phyloP scores from a whole-genome alignment of 371 early-diverging fungal genomes.

The Massospora cicadina region DNA sequence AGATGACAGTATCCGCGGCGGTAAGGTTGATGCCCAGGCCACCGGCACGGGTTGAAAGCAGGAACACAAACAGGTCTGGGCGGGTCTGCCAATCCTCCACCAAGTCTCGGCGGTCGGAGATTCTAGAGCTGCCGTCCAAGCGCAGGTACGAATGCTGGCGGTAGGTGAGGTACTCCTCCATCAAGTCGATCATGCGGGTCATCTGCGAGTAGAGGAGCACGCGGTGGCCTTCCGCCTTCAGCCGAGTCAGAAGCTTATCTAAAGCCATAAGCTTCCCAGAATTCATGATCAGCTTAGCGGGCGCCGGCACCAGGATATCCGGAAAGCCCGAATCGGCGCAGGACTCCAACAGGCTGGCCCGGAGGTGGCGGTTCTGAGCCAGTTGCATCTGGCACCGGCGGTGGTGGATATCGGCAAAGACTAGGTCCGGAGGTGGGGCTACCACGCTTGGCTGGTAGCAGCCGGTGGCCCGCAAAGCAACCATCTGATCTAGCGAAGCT shows the following conservation, averaged over 20 bases:
- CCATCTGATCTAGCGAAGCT: slow-evolving; percentile 14
- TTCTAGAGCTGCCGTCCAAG: slow-evolving; percentile 88
- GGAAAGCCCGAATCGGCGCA: background rate
- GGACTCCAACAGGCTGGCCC: background rate
- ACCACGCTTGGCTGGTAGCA: slow-evolving; percentile 27
- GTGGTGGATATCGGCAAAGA: slow-evolving; percentile 43
- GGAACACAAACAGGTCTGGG: slow-evolving; percentile 86
- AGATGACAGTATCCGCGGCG: slow-evolving; percentile 98
- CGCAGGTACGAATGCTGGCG: slow-evolving; percentile 82
- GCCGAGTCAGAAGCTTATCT: slow-evolving; percentile 67
- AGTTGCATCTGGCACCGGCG: slow-evolving; percentile 24
- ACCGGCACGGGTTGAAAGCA: slow-evolving; percentile 97
- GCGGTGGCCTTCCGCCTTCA: slow-evolving; percentile 85
- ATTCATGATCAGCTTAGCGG: slow-evolving; percentile 70
- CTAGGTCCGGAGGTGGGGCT: slow-evolving; percentile 38
- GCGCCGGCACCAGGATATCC: slow-evolving; percentile 24
- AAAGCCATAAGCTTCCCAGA: slow-evolving; percentile 89
- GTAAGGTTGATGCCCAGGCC: slow-evolving; percentile 99
- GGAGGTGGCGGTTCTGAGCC: background rate
- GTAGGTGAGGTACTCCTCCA: slow-evolving; percentile 86
- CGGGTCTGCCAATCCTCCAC: slow-evolving; percentile 85
- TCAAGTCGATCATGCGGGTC: slow-evolving; percentile 95
- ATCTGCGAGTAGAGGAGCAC: slow-evolving; percentile 97
- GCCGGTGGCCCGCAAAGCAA: slow-evolving; percentile 15
- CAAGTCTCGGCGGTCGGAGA: slow-evolving; percentile 81